Base-by-base conservation (phyloP, 139 green algal species). In the Chlamydomonas sp. region DNA sequence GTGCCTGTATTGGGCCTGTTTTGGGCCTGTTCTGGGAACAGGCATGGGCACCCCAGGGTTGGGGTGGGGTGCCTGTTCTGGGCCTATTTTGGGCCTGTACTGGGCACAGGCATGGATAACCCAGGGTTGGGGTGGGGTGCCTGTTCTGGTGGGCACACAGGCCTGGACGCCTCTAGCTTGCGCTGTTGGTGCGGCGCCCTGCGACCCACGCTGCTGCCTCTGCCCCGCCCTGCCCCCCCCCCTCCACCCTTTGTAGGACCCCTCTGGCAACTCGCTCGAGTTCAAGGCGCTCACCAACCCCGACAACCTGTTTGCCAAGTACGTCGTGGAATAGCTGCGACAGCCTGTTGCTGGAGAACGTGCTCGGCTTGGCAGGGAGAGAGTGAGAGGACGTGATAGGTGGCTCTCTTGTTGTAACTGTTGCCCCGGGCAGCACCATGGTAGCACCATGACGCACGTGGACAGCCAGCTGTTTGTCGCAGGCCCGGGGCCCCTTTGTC, bases 231-330 rank as follows among this genome's bases (percentile, higher is more conserved):
- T n/a, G n/a, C n/a, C n/a, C n/a, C n/a, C n/a, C n/a, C n/a, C n/a
- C n/a, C n/a, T n/a, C n/a, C n/a, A n/a, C n/a, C n/a, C n/a, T n/a
- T 90, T 96, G 72, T 79, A 81, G 38, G 90, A 96, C 69, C 84
- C 80, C 47, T 81, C 54, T 8, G 89, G 89, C 13, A 96, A 96
- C 73, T 72, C 84, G 1, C 78, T 96, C 30, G 91, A 97, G 79
- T 97, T 97, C 79, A 97, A 96, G 79, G 88, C 90, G 4, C 94
- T 97, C 88, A 92, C 80, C 0, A 86, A 86, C 6, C 87, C 91
- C 0, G 79, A 84, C 1, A 97, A 97, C 72, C 74, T 97, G 1
- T 97, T 97, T 73, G 85, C 88, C 0, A 89, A 87, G 62, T 97
- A 97, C 70, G 20, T 36, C 3, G 81, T 87, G 59, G 5, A 6